Percentiles rank a stretch among this genome's conserved stretches.
These are phyloP conservation scores for Helotiales sp. DNA, from an alignment of 2,329 filamentous ascomycete genomes.

Conservation along the genomic window DNA sequence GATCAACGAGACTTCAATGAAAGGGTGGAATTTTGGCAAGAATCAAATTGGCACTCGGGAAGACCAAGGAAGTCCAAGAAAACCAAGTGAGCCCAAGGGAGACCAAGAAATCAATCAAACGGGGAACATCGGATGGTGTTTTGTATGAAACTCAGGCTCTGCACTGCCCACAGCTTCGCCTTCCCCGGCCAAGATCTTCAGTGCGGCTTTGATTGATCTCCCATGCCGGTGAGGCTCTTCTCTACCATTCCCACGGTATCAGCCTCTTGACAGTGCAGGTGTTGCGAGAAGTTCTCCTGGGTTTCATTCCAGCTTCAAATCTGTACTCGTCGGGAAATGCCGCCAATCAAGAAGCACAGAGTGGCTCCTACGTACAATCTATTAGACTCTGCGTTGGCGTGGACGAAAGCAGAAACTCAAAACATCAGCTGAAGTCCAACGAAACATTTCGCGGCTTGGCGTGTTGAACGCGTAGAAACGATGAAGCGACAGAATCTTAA, in stretches of 20 bases:
- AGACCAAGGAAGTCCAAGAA: too few relatives aligned
- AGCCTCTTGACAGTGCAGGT: neutral
- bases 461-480: neutral
- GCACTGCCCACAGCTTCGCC: too few relatives aligned
- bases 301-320: neutral
- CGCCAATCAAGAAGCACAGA: too few relatives aligned
- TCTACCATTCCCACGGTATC: neutral
- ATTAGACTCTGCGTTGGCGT: neutral
- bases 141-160: too few relatives aligned
- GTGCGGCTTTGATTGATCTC: neutral
- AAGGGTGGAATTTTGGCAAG: too few relatives aligned
- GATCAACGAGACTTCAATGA: too few relatives aligned
- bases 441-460: constrained; percentile 5
- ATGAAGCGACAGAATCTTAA: neutral
- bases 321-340: neutral
- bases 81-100: too few relatives aligned
- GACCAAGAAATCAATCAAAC: too few relatives aligned
- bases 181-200: neutral
- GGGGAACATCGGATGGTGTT: too few relatives aligned
- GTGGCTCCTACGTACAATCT: too few relatives aligned
- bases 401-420: neutral
- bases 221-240: neutral
- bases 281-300: neutral
- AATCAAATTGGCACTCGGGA: too few relatives aligned
- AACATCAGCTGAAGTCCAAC: constrained; percentile 2